These are phyloP conservation scores for Kockovaella imperatae DNA, from an alignment of 768 basidiomycete species.

Conservation along the genomic window DNA sequence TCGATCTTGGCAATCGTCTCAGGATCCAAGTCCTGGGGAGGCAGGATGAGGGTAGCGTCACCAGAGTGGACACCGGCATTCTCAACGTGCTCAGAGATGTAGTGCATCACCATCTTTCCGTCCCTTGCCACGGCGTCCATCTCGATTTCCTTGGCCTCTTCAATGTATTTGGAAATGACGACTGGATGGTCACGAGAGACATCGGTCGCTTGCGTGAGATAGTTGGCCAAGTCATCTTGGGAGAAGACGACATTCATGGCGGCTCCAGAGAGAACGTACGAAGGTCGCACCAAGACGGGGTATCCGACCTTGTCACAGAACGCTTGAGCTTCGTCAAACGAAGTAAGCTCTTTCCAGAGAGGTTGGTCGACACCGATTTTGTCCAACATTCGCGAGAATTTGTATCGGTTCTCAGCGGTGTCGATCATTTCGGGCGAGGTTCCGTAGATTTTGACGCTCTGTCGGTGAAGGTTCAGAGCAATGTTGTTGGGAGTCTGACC, in stretches of 20 bases:
- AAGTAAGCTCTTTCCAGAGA: slow-evolving; percentile 90
- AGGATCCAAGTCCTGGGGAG: slow-evolving; percentile 95
- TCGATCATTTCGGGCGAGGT: slow-evolving; percentile 99
- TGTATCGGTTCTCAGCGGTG: slow-evolving; percentile 97
- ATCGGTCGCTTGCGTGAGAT: slow-evolving; percentile 87
- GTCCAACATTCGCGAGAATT: slow-evolving; percentile 95
- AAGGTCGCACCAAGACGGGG: slow-evolving; percentile 92
- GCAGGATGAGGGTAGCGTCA: slow-evolving; percentile 94
- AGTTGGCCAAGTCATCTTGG: slow-evolving; percentile 78
- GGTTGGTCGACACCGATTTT: slow-evolving; percentile 99
- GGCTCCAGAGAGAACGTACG: slow-evolving; percentile 97
- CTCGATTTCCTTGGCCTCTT: slow-evolving; percentile 99
- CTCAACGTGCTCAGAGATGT: slow-evolving; percentile 98
- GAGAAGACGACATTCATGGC: slow-evolving; percentile 99
- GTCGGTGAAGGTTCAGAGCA: slow-evolving; percentile 84
- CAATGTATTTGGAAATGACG: slow-evolving; percentile 98
- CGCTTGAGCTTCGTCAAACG: slow-evolving; percentile 71
- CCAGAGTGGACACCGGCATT: slow-evolving; percentile 98
- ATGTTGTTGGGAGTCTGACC: slow-evolving; percentile 99
- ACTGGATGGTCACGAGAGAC: slow-evolving; percentile 95
- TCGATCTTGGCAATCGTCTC: slow-evolving; percentile 93
- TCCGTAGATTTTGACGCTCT: slow-evolving; percentile 97
- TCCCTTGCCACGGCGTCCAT: slow-evolving; percentile 98
- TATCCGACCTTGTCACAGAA: slow-evolving; percentile 93
- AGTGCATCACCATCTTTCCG: slow-evolving; percentile 98